A percentile compares a stretch with the other conserved stretches of the same genome.
Evolutionary conservation across 805 yeast genomes (phyloP).

Genomic region (Candida namnaoensis): DNA sequence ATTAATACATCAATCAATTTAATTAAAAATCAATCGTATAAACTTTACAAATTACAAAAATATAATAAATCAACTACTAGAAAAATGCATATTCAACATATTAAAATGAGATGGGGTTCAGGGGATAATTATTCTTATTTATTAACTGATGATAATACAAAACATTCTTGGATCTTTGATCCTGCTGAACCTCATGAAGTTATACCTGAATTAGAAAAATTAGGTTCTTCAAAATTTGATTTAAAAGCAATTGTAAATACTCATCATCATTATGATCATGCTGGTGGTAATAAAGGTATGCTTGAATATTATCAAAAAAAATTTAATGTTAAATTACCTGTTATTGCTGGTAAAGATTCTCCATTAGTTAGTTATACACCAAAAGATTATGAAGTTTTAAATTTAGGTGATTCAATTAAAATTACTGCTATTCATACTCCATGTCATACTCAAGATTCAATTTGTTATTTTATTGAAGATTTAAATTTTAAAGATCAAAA

Average conservation of each 20-base stretch:
- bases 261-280: constrained; percentile 93
- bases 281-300: constrained; percentile 65
- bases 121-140: constrained; percentile 91
- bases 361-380: constrained; percentile 71
- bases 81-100: constrained; percentile 71
- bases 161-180: constrained; percentile 76
- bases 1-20: no score
- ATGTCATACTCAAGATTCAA: constrained; percentile 95
- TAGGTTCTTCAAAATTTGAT: constrained; percentile 30
- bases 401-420: constrained; percentile 54
- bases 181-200: constrained; percentile 85
- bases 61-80: constrained; percentile 16
- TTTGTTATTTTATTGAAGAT: constrained; percentile 77
- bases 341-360: constrained; percentile 81
- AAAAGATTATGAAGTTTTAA: constrained; percentile 46
- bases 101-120: constrained; percentile 92
- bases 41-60: no score
- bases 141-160: constrained; percentile 55
- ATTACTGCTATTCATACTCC: constrained; percentile 90
- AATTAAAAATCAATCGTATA: no score
- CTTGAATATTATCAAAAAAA: constrained; percentile 17
- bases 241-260: constrained; percentile 82
- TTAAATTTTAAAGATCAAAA: constrained; percentile 41
- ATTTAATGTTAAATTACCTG: constrained; percentile 39
- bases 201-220: constrained; percentile 31